Conservation (phyloP, 2,329 filamentous ascomycete genomes). For the Ophiostoma quercus region DNA sequence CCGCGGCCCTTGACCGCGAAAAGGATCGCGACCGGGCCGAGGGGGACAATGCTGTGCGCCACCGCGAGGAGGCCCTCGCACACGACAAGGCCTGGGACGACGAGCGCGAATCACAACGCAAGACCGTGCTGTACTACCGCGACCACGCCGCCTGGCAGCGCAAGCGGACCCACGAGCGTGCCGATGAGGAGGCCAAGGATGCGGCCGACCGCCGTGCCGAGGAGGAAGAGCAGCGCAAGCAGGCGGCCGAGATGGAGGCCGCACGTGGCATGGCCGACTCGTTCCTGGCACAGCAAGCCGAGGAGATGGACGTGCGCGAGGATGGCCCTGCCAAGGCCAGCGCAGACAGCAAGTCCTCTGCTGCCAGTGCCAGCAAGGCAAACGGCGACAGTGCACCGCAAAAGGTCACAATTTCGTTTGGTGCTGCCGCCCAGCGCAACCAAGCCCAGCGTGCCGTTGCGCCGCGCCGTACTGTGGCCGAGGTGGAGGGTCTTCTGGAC, state of each 20-base stretch:
- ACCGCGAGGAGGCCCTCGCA: slow-evolving; percentile 64
- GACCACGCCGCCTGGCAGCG: slow-evolving; percentile 81
- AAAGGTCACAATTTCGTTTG: slow-evolving; percentile 82
- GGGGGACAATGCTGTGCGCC: slow-evolving; percentile 57
- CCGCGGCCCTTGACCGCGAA: slow-evolving; percentile 80
- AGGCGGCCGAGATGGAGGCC: slow-evolving; percentile 67
- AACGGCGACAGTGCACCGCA: neutral
- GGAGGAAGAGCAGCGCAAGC: slow-evolving; percentile 64
- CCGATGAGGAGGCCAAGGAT: slow-evolving; percentile 69
- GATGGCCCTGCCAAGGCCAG: neutral
- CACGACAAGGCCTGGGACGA: slow-evolving; percentile 74
- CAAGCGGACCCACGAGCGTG: slow-evolving; percentile 68
- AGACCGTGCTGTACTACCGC: slow-evolving; percentile 75
- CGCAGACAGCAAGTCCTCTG: neutral
- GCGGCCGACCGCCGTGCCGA: slow-evolving; percentile 78
- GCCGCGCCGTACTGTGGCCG: slow-evolving; percentile 74
- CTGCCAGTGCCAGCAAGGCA: neutral
- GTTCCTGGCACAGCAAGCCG: slow-evolving; percentile 79
- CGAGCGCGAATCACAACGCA: slow-evolving; percentile 69
- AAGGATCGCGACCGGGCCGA: slow-evolving; percentile 74
- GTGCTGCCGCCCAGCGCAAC: slow-evolving; percentile 73
- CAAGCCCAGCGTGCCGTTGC: slow-evolving; percentile 49
- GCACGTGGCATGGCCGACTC: slow-evolving; percentile 82
- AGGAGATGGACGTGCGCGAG: slow-evolving; percentile 53
- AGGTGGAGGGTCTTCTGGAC: slow-evolving; percentile 90